Percentiles rank a stretch among this genome's conserved stretches.
Conservation (phyloP, 1,284 basidiomycete species). For the Sporisorium iseilematis-ciliati region DNA sequence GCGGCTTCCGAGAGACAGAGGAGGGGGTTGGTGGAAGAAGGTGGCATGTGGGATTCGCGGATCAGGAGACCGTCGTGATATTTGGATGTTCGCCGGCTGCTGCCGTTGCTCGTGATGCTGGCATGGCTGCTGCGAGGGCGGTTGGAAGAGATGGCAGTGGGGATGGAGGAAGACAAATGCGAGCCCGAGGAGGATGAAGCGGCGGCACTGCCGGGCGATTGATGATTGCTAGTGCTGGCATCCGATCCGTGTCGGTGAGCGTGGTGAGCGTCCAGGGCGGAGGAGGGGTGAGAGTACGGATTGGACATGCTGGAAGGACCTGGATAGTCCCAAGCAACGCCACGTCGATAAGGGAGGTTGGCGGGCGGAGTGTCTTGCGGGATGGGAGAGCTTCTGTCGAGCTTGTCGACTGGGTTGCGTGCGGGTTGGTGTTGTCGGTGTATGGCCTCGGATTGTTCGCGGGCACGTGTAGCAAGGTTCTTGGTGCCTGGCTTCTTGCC, state of each 20-base stretch:
- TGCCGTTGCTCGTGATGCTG: conserved; percentile 27
- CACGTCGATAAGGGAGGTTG: conserved; percentile 13
- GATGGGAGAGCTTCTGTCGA: conserved; percentile 24
- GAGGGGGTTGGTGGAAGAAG: conserved; percentile 49
- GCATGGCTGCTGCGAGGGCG: conserved; percentile 19
- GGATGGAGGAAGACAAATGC: conserved; percentile 26
- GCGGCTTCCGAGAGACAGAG: conserved; percentile 53
- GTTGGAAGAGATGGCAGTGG: conserved; percentile 26
- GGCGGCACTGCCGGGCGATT: conserved; percentile 34
- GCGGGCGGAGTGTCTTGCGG: conserved; percentile 6
- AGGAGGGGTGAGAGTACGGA: conserved; percentile 7
- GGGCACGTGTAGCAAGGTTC: conserved; percentile 44
- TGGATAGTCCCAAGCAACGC: conserved; percentile 22
- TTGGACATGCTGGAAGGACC: conserved; percentile 6
- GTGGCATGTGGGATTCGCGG: conserved; percentile 48
- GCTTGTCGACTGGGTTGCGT: conserved; percentile 11
- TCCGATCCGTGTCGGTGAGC: conserved; percentile 38
- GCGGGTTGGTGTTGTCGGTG: conserved; percentile 31
- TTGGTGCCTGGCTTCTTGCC: conserved; percentile 54
- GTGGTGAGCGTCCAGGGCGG: conserved; percentile 3
- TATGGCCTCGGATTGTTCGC: conserved; percentile 41
- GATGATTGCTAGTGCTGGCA: conserved; percentile 37
- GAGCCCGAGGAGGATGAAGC: conserved; percentile 32
- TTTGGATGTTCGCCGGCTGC: conserved; percentile 42
- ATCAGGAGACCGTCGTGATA: conserved; percentile 52